Conservation (phyloP, 2,329 filamentous ascomycete genomes). For the Claviceps maximensis region DNA sequence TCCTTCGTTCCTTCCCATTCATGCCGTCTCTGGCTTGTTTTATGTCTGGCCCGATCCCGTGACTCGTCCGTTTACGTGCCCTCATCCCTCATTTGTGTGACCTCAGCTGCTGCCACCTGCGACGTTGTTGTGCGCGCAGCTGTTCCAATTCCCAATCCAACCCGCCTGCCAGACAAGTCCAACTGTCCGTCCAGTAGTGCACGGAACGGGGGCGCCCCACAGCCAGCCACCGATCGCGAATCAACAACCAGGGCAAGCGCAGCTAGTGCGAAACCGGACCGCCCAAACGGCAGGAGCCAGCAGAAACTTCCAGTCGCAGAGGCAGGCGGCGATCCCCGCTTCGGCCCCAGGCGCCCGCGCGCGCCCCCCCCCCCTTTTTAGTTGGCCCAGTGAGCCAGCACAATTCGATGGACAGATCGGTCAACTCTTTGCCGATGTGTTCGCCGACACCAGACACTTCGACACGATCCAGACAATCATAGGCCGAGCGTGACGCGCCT, state of each 20-base stretch:
- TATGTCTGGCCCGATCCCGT: too few species aligned
- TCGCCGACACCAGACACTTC: constrained; percentile 6
- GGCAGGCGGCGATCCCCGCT: not conserved
- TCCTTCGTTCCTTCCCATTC: too few species aligned
- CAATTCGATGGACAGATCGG: constrained; percentile 3
- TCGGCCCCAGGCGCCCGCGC: not conserved
- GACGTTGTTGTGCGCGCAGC: too few species aligned
- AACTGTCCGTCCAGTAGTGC: too few species aligned
- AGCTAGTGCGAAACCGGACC: constrained; percentile 1
- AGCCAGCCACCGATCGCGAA: not conserved
- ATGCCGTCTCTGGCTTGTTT: too few species aligned
- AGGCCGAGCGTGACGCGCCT: constrained; percentile 6
- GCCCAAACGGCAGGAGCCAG: not conserved
- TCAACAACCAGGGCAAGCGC: not conserved
- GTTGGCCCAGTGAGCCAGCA: not conserved
- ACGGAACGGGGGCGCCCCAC: too few species aligned
- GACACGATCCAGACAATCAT: constrained; percentile 4
- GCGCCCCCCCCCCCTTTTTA: not conserved
- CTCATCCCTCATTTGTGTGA: too few species aligned
- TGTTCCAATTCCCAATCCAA: too few species aligned
- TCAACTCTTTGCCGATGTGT: constrained; percentile 7
- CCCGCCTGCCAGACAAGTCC: too few species aligned
- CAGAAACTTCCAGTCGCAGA: not conserved
- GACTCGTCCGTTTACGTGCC: too few species aligned
- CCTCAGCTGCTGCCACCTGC: too few species aligned